Evolutionary conservation across 345 rosid species (phyloP).

Genomic region (Aquilaria malaccensis): DNA sequence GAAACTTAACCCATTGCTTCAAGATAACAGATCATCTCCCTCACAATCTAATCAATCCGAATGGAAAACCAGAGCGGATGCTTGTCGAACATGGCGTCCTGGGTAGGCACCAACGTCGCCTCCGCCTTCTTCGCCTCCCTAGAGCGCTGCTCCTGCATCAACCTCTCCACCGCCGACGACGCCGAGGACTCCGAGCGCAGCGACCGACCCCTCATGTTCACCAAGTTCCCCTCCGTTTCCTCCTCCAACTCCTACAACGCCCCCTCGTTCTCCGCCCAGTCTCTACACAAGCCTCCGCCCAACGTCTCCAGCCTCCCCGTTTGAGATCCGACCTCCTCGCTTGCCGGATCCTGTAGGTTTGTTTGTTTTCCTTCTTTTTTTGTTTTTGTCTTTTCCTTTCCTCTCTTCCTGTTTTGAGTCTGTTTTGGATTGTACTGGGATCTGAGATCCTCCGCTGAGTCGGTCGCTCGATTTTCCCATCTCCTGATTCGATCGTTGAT

Average conservation of each 20-base stretch:
- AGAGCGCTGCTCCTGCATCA: conserved; percentile 42
- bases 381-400: neutral
- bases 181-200: conserved; percentile 27
- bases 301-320: conserved; percentile 25
- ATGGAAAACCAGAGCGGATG: conserved; percentile 25
- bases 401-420: neutral
- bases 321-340: neutral
- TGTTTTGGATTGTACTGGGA: neutral
- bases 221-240: conserved; percentile 16
- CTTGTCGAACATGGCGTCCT: conserved; percentile 32
- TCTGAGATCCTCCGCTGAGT: neutral
- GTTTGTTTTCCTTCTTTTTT: neutral
- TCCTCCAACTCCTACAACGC: conserved; percentile 14
- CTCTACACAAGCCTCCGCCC: conserved; percentile 3
- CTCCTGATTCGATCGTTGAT: too few relatives aligned
- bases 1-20: too few relatives aligned
- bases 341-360: neutral
- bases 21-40: neutral
- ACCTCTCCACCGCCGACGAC: conserved; percentile 42
- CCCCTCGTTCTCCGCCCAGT: conserved; percentile 1
- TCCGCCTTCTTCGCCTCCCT: conserved; percentile 45
- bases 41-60: neutral
- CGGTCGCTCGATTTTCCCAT: neutral
- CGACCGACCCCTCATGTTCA: conserved; percentile 38
- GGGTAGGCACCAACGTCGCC: conserved; percentile 46